Evolutionary conservation across 495 filamentous ascomycete genomes (phyloP), one percentile per base, ranked within the genome.

Genomic region (Cercophora samala): DNA sequence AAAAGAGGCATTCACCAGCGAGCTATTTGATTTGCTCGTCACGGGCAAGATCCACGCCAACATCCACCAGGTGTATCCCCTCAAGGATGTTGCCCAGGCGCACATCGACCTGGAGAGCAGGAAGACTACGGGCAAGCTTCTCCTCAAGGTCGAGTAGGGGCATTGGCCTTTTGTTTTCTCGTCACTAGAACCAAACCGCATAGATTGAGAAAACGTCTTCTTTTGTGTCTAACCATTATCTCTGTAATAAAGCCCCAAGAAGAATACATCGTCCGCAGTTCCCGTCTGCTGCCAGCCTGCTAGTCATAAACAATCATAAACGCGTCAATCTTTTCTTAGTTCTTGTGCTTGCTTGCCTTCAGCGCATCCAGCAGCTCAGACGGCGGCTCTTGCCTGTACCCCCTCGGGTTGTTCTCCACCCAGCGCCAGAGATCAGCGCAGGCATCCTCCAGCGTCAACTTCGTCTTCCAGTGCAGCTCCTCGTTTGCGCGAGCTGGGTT

Each of bases 371-470:
- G 74, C 71, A 99, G 83, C 77, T 90, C 89, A 66, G 92, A 86
- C 32, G 95, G 95, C 22, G 95, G 93, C 69, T 91, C 80, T 80
- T 97, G 93, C 62, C 92, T 84, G 81, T 98, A 98, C 19, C 95
- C 95, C 81, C 92, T 86, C 54, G 95, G 95, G 80, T 99, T 98
- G 80, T 97, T 98, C 78, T 90, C 86, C 23, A 87, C 86, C 95
- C 95, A 99, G 73, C 87, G 89, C 95, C 95, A 99, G 65, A 99
- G 84, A 75, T 98, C 93, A 75, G 88, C 88, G 77, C 95, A 99
- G 13, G 93, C 92, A 75, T 97, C 85, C 81, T 99, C 93, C 73
- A 99, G 85, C 18, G 92, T 94, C 60, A 87, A 84, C 82, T 93
- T 83, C 8, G 95, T 92, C 84, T 93, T 95, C 95, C 95, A 99